Base-by-base conservation (phyloP, 192 early-diverging fungal species). In the Chytriomyces confervae region DNA sequence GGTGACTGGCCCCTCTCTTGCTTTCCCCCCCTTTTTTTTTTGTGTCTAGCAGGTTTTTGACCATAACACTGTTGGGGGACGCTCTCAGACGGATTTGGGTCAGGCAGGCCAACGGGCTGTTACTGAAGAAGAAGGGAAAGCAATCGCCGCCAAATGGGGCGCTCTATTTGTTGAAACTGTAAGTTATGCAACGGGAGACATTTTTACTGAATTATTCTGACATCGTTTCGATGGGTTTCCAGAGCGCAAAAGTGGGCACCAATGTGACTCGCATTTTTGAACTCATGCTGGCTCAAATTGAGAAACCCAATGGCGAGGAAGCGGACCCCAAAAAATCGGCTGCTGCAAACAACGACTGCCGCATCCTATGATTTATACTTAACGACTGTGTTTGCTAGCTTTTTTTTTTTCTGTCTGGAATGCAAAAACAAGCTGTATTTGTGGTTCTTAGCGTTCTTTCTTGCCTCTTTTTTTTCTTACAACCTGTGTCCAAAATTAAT, bases 231-330 rank as follows among this genome's bases (percentile, higher is more conserved):
- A 68, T 24, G 62, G 16, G 6, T 20, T 44, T 24, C 9, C 49
- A 74, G 66, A 79, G 71, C 46, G 77, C 77, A 8, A 78, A 78
- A 70, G 91, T 93, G 68, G 94, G 96, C 77, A 89, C 92, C 61
- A 97, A 97, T 77, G 95, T 98, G 83, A 87, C 86, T 44, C 86
- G 91, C 77, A 89, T 93, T 24, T 96, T 96, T 80, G 93, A 96
- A 77, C 73, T 91, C n/a, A 89, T 94, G 88, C 89, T 96, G 68
- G 85, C 82, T 61, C 90, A 93, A 81, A 95, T 96, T 76, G 95
- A 96, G 83, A 93, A 94, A 83, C 83, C 83, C 45, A 86, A 86
- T 45, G 79, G 75, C 5, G 91, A 88, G 18, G 84, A 87, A 11
- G 84, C n/a, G 23, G n/a, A 18, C 8, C 11, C 44, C n/a, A 45